Percentiles rank a stretch among this genome's conserved stretches.
Evolutionary conservation across 2,329 filamentous ascomycete genomes (phyloP).

Genomic region (Pseudogymnoascus destructans): DNA sequence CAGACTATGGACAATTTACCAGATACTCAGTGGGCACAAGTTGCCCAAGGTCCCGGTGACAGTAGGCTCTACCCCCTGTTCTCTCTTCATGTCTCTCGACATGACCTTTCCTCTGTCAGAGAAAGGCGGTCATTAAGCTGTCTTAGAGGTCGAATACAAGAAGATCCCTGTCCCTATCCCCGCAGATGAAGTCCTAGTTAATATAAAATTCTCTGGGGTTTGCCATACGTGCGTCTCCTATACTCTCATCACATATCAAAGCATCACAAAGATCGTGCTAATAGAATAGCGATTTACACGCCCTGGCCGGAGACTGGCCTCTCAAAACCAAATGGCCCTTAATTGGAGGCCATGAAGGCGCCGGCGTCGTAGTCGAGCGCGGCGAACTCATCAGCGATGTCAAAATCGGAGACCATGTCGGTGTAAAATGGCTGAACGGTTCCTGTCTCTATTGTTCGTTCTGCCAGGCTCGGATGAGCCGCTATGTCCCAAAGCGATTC

Average conservation of each 20-base stretch:
- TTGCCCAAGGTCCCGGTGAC: background rate
- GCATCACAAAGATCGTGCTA: background rate
- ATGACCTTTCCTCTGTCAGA: no score
- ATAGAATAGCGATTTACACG: slow-evolving; percentile 32
- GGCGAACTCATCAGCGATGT: slow-evolving; percentile 68
- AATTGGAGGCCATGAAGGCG: slow-evolving; percentile 69
- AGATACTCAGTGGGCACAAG: background rate
- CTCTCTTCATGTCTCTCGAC: no score
- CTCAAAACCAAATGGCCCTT: slow-evolving; percentile 69
- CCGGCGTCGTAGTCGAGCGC: slow-evolving; percentile 68
- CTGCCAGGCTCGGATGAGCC: slow-evolving; percentile 75
- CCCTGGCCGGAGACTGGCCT: slow-evolving; percentile 84
- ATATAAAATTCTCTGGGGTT: slow-evolving; percentile 75
- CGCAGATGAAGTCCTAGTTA: slow-evolving; percentile 77
- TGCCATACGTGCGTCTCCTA: slow-evolving; percentile 49
- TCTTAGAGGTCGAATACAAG: slow-evolving; percentile 50
- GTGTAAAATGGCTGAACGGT: slow-evolving; percentile 88
- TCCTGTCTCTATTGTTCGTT: slow-evolving; percentile 73
- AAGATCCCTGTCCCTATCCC: slow-evolving; percentile 67
- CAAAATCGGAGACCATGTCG: slow-evolving; percentile 70
- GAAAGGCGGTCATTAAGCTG: slow-evolving; percentile 9
- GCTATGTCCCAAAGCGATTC: slow-evolving; percentile 58
- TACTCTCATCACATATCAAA: background rate
- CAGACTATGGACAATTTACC: slow-evolving; percentile 5
- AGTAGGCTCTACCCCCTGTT: background rate